These are phyloP conservation scores for Elaphomyces granulatus DNA, from an alignment of 495 filamentous ascomycete genomes.

Conservation along the genomic window DNA sequence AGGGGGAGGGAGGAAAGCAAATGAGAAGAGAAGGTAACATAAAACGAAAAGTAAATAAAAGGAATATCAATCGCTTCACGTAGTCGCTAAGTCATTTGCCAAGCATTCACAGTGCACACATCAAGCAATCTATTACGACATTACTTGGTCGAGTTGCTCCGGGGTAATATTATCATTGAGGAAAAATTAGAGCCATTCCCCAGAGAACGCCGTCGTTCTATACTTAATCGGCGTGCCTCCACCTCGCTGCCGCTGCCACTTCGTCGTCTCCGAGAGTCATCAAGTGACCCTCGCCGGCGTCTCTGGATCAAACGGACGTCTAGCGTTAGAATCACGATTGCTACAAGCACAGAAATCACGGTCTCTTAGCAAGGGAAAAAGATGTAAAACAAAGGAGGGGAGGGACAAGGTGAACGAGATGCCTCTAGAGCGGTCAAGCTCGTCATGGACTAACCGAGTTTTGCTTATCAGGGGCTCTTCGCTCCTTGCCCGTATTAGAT, in stretches of 20 bases:
- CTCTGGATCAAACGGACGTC: slow-evolving; percentile 38
- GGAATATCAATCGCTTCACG: slow-evolving; percentile 21
- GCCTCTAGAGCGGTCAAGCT: slow-evolving; percentile 9
- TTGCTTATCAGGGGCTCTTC: slow-evolving; percentile 15
- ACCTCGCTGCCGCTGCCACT: slow-evolving; percentile 35
- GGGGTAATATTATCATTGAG: slow-evolving; percentile 28
- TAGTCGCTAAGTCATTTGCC: slow-evolving; percentile 31
- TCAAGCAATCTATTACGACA: slow-evolving; percentile 9
- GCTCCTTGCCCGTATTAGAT: slow-evolving; percentile 27
- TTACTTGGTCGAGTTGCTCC: slow-evolving; percentile 35
- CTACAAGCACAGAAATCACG: slow-evolving; percentile 21
- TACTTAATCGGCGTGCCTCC: slow-evolving; percentile 14
- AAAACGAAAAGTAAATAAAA: slow-evolving; percentile 10
- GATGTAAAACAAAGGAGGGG: slow-evolving; percentile 9
- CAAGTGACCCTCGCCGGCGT: slow-evolving; percentile 33
- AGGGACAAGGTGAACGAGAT: slow-evolving; percentile 5
- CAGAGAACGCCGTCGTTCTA: slow-evolving; percentile 27
- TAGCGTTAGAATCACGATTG: slow-evolving; percentile 39
- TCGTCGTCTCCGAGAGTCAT: slow-evolving; percentile 28
- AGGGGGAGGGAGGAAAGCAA: slow-evolving; percentile 4
- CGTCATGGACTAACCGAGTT: slow-evolving; percentile 29
- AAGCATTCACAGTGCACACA: slow-evolving; percentile 19
- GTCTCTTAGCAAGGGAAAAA: slow-evolving; percentile 33
- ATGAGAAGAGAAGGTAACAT: slow-evolving; percentile 13
- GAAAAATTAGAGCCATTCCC: slow-evolving; percentile 16